phyloP scores from a whole-genome alignment of 2,329 filamentous ascomycete genomes.

The Paecilomyces niveus region DNA sequence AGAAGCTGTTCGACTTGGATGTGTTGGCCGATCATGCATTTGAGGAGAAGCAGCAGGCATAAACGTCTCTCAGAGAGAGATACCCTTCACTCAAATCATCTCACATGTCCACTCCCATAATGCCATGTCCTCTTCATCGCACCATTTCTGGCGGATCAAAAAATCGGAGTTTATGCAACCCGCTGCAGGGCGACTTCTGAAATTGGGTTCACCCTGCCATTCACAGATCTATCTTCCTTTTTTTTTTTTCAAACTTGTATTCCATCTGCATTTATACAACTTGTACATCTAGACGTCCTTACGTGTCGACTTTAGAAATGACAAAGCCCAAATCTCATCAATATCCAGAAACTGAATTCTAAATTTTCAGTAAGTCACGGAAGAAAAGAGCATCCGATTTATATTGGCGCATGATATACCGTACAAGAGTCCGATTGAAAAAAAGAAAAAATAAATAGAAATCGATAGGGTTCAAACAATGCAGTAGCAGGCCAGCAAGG shows the following conservation, averaged over 20 bases:
- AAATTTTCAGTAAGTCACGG: not conserved
- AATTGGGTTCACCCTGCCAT: not conserved
- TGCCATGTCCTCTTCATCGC: not conserved
- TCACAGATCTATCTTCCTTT: not conserved
- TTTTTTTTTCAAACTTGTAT: not conserved
- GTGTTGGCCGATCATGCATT: constrained; percentile 16
- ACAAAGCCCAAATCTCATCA: not conserved
- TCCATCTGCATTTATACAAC: not conserved
- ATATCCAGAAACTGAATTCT: not conserved
- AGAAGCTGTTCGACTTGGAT: constrained; percentile 16
- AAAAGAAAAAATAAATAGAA: not conserved
- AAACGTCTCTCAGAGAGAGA: not conserved
- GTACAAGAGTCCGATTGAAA: not conserved
- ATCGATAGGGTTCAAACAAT: not conserved
- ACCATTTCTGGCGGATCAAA: not conserved
- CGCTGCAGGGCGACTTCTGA: not conserved
- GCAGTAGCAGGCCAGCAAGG: not conserved
- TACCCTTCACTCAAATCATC: not conserved
- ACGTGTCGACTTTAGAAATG: not conserved
- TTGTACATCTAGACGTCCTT: not conserved
- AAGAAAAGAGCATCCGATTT: not conserved
- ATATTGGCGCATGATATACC: not conserved
- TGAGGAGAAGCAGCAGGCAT: constrained; percentile 3
- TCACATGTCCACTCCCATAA: not conserved
- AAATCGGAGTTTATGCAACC: not conserved